phyloP scores from a whole-genome alignment of 2,329 filamentous ascomycete genomes.

The Magnaporthiopsis rhizophila region DNA sequence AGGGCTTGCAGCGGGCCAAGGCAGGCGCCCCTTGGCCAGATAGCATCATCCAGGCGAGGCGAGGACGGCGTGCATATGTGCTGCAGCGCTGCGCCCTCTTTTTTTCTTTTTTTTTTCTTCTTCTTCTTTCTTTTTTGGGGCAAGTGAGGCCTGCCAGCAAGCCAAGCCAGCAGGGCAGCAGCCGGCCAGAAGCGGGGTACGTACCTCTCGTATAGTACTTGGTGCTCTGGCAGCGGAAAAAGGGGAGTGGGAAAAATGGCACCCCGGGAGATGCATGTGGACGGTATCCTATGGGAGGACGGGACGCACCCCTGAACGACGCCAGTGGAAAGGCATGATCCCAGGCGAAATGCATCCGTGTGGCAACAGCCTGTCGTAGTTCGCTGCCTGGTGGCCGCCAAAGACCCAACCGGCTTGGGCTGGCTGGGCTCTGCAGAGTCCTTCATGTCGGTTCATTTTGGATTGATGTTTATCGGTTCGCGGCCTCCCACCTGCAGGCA shows the following conservation, averaged over 20 bases:
- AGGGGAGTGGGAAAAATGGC: slow-evolving; percentile 10
- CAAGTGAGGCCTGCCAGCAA: slow-evolving; percentile 11
- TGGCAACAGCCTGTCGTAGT: neutral
- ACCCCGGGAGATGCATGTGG: slow-evolving; percentile 27
- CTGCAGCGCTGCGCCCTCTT: slow-evolving; percentile 29
- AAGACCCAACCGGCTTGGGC: neutral
- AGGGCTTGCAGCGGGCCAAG: neutral
- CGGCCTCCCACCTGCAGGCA: neutral
- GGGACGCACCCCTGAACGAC: slow-evolving; percentile 18
- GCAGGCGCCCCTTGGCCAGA: neutral
- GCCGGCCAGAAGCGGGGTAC: neutral
- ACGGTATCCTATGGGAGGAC: slow-evolving; percentile 27
- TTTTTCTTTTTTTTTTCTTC: slow-evolving; percentile 9
- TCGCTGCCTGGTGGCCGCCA: neutral
- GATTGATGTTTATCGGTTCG: neutral
- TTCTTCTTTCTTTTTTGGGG: slow-evolving; percentile 5
- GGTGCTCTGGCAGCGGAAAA: neutral
- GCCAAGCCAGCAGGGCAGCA: neutral
- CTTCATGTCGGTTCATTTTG: neutral
- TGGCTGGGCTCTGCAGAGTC: neutral
- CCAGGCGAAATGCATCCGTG: slow-evolving; percentile 9
- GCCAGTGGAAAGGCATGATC: slow-evolving; percentile 22
- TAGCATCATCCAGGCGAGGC: neutral
- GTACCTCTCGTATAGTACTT: neutral
- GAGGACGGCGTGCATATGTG: slow-evolving; percentile 9